Evolutionary conservation across 2,329 filamentous ascomycete species (phyloP), one percentile per base, ranked within the genome.

Genomic region (Botrytis squamosa): DNA sequence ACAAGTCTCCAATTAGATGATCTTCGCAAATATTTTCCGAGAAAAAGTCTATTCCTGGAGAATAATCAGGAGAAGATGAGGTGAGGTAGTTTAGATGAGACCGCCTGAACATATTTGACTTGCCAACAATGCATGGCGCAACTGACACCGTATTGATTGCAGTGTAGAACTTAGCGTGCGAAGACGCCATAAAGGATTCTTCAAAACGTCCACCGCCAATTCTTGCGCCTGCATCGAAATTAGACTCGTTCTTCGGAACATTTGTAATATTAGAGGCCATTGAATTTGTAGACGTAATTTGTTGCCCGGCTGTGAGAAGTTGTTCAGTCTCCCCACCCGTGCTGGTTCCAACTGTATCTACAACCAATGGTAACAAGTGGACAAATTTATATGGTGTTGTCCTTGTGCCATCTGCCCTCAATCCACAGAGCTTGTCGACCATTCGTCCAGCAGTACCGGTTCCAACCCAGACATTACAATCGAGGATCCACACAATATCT

Each of bases 31-130:
- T 98, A 81, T 97, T 97, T 77, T 93, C 88, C 4, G 94, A 97
- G 83, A 99, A 99, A 83, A 91, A 95, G 82, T 98, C 94, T 76
- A 99, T 91, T 0, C 96, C 97, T 0, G 84, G 90, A 81, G 77
- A 86, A 82, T 79, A 84, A 74, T 72, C 83, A 77, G 79, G 84
- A 78, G 75, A 81, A 79, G 44, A 79, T 75, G 77, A 85, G 46
- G 90, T 91, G 14, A 96, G 88, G 77, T 88, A 88, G 82, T 98
- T 89, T 52, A 99, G 89, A 79, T 99, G 95, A 0, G 93, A 93
- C 75, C 92, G 93, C 74, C 96, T 92, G 84, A 98, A 99, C 95
- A 99, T 98, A 84, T 97, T 98, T 80, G 94, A 97, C 84, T 99
- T 99, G 69, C 96, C 96, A 36, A 98, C 92, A 74, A 97, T 92